Conservation (phyloP, 768 basidiomycete species). For the Filobasidium floriforme region DNA sequence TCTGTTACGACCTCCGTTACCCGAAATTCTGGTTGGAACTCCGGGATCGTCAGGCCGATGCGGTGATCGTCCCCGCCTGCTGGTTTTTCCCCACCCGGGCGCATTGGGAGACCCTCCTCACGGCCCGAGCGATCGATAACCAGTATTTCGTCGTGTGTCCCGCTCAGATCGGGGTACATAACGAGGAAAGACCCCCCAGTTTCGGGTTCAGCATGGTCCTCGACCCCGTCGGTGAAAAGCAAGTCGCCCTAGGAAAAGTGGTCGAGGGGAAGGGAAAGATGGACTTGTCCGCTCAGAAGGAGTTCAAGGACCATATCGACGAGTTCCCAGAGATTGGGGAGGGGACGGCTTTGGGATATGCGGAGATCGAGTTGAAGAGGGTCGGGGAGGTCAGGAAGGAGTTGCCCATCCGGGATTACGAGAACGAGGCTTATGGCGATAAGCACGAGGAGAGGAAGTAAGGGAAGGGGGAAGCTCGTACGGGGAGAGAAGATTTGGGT, state of each 20-base stretch:
- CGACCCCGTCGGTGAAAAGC: not conserved
- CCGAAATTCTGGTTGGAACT: constrained; percentile 15
- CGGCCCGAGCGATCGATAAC: constrained; percentile 17
- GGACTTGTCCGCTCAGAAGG: not conserved
- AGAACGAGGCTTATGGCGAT: constrained; percentile 4
- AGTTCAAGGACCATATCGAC: not conserved
- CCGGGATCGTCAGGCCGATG: constrained; percentile 13
- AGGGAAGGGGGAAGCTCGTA: not conserved
- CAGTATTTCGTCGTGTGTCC: constrained; percentile 12
- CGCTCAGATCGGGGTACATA: constrained; percentile 12
- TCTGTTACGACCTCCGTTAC: constrained; percentile 21
- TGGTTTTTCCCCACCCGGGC: constrained; percentile 15
- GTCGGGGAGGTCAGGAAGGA: not conserved
- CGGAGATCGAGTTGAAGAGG: constrained; percentile 1
- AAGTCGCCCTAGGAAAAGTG: constrained; percentile 1
- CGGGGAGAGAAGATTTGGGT: too few species aligned
- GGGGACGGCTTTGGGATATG: constrained; percentile 1
- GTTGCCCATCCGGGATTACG: not conserved
- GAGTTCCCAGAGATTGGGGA: constrained; percentile 6
- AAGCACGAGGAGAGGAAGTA: not conserved
- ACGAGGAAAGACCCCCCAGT: not conserved
- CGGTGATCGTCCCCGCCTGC: constrained; percentile 11
- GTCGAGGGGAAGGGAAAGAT: not conserved
- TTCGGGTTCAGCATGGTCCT: constrained; percentile 4
- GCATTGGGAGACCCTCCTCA: constrained; percentile 18